Evolutionary conservation across 1,139 yeast genomes (phyloP).

Genomic region (Magnusiomyces paraingens): DNA sequence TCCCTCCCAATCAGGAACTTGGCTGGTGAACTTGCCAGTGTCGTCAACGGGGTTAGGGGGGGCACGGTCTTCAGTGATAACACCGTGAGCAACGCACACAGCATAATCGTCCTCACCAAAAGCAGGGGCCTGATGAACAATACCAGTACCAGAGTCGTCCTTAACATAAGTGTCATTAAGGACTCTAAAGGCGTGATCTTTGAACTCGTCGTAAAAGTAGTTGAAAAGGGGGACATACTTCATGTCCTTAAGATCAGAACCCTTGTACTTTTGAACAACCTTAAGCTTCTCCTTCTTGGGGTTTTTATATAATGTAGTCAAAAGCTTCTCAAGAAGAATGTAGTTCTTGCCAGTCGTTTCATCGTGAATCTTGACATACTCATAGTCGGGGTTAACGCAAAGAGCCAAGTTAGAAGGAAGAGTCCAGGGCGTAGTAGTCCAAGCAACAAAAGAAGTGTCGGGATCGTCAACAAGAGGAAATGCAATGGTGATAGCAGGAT

Average conservation of each 20-base stretch:
- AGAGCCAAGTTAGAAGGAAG: constrained; percentile 89
- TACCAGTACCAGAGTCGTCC: constrained; percentile 96
- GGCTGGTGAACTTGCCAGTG: constrained; percentile 70
- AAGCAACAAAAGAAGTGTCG: constrained; percentile 79
- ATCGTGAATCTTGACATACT: constrained; percentile 85
- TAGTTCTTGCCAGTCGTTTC: constrained; percentile 76
- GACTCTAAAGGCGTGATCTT: constrained; percentile 71
- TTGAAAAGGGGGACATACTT: constrained; percentile 78
- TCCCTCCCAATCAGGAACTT: constrained; percentile 72
- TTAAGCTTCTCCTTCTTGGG: constrained; percentile 86
- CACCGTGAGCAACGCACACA: constrained; percentile 69
- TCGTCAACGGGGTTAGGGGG: constrained; percentile 97
- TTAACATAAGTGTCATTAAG: constrained; percentile 80
- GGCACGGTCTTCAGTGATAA: constrained; percentile 56
- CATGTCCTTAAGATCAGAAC: constrained; percentile 70
- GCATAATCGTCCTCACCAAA: constrained; percentile 98
- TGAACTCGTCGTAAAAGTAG: constrained; percentile 69
- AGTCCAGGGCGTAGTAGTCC: constrained; percentile 99
- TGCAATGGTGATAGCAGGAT: constrained; percentile 92
- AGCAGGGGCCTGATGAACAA: constrained; percentile 97
- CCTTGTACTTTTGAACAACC: constrained; percentile 71
- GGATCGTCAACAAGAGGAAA: constrained; percentile 79
- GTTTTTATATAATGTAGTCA: constrained; percentile 83
- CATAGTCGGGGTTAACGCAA: constrained; percentile 86
- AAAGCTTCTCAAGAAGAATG: constrained; percentile 73